phyloP scores from a whole-genome alignment of 139 green algal genomes.

The Microglena sp. region DNA sequence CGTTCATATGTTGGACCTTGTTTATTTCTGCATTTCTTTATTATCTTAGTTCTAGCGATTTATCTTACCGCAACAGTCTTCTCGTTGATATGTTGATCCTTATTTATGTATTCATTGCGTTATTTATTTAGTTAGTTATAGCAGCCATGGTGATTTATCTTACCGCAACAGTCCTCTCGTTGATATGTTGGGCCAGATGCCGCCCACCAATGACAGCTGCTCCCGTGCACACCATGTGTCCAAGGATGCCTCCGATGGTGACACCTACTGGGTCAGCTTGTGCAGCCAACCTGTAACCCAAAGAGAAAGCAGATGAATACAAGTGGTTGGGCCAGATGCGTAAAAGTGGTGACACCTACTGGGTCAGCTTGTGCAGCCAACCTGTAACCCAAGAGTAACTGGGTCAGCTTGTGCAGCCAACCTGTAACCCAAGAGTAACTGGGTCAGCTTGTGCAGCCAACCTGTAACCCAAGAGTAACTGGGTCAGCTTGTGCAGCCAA shows the following conservation, averaged over 20 bases:
- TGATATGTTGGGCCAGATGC: constrained; percentile 83
- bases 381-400: too few relatives aligned
- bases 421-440: too few relatives aligned
- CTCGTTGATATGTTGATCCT: too few relatives aligned
- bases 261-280: constrained; percentile 85
- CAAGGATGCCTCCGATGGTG: constrained; percentile 83
- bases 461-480: too few relatives aligned
- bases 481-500: too few relatives aligned
- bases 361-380: constrained; percentile 81
- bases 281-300: constrained; percentile 67
- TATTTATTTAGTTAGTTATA: too few relatives aligned
- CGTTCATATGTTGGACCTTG: neutral
- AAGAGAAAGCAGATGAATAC: neutral
- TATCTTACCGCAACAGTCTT: neutral
- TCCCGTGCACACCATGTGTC: constrained; percentile 87
- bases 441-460: too few relatives aligned
- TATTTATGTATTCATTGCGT: too few relatives aligned
- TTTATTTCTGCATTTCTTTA: neutral
- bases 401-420: too few relatives aligned
- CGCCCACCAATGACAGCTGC: constrained; percentile 87
- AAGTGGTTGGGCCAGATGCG: too few relatives aligned
- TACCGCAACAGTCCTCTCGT: constrained; percentile 72
- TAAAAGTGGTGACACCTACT: constrained; percentile 79
- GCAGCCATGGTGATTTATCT: too few relatives aligned
- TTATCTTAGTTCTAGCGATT: neutral